Evolutionary conservation across 305 asterid species (phyloP).

Genomic region (Solanum hybrid): DNA sequence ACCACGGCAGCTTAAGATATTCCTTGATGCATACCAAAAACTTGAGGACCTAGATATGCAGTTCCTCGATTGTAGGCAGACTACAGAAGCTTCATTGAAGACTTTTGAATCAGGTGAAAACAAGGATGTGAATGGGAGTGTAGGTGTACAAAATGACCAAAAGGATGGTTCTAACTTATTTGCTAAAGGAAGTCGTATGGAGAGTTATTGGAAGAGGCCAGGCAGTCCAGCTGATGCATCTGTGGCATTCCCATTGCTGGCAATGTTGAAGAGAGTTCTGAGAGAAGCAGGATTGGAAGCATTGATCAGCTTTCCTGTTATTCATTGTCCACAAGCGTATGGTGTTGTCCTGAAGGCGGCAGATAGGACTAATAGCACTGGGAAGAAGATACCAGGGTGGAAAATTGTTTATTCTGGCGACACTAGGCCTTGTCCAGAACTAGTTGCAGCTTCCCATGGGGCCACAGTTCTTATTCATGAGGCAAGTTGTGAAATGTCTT

Average conservation of each 20-base stretch:
- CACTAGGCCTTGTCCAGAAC: conserved; percentile 87
- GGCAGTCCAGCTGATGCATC: conserved; percentile 34
- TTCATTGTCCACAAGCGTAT: conserved; percentile 81
- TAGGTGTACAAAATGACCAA: not conserved
- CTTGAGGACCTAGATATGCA: conserved; percentile 89
- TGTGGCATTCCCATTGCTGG: conserved; percentile 32
- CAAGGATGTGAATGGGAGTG: conserved; percentile 10
- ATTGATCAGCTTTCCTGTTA: conserved; percentile 64
- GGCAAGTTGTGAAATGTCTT: conserved; percentile 26
- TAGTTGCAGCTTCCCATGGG: conserved; percentile 52
- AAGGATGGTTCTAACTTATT: conserved; percentile 32
- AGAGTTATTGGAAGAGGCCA: conserved; percentile 56
- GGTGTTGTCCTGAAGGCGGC: conserved; percentile 60
- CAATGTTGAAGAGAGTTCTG: conserved; percentile 36
- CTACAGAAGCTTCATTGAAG: conserved; percentile 49
- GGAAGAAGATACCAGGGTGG: conserved; percentile 82
- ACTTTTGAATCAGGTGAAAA: conserved; percentile 32
- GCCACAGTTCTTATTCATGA: conserved; percentile 88
- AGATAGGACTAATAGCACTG: conserved; percentile 34
- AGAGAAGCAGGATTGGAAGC: conserved; percentile 67
- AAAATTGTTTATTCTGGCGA: conserved; percentile 90
- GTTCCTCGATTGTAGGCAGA: conserved; percentile 72
- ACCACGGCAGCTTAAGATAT: conserved; percentile 76
- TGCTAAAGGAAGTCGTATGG: conserved; percentile 59
- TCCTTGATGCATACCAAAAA: conserved; percentile 79